Percentiles rank a stretch among this genome's conserved stretches.
Conservation (phyloP, 148 eudicot genomes). For the Selenicereus undatus region DNA sequence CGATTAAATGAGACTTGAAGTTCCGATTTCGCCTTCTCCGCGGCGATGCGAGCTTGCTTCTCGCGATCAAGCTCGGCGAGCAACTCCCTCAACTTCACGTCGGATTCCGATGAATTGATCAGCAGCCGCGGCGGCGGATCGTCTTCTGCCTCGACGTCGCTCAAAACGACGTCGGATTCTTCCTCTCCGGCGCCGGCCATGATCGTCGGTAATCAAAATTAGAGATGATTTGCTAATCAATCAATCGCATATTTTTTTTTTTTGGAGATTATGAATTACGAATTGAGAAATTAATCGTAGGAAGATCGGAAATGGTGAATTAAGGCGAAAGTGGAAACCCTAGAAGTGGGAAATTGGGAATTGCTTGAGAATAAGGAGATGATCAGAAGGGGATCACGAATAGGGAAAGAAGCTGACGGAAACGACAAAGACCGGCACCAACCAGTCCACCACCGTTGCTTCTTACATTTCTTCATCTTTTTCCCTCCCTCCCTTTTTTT, state of each 20-base stretch:
- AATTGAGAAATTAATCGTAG: background rate
- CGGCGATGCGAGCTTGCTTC: constrained; percentile 50
- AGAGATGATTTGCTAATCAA: background rate
- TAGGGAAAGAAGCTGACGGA: too few relatives aligned
- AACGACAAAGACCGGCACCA: too few relatives aligned
- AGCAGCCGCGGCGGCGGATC: constrained; percentile 37
- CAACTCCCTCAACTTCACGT: constrained; percentile 61
- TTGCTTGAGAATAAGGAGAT: too few relatives aligned
- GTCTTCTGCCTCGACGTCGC: constrained; percentile 79
- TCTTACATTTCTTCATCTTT: too few relatives aligned
- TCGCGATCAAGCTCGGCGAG: constrained; percentile 77
- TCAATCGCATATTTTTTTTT: background rate
- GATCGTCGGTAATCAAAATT: background rate
- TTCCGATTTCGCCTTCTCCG: constrained; percentile 64
- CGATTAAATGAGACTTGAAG: constrained; percentile 59
- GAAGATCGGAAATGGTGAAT: too few relatives aligned
- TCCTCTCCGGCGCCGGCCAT: constrained; percentile 56
- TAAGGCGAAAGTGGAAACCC: too few relatives aligned
- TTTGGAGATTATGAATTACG: background rate
- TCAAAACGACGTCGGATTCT: constrained; percentile 60
- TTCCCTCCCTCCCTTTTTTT: too few relatives aligned
- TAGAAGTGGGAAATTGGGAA: too few relatives aligned
- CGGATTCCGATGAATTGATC: constrained; percentile 34
- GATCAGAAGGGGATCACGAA: too few relatives aligned
- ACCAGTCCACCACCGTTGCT: too few relatives aligned